phyloP scores from a whole-genome alignment of 139 green algal species.

The Cymbomonas tetramitiformis region DNA sequence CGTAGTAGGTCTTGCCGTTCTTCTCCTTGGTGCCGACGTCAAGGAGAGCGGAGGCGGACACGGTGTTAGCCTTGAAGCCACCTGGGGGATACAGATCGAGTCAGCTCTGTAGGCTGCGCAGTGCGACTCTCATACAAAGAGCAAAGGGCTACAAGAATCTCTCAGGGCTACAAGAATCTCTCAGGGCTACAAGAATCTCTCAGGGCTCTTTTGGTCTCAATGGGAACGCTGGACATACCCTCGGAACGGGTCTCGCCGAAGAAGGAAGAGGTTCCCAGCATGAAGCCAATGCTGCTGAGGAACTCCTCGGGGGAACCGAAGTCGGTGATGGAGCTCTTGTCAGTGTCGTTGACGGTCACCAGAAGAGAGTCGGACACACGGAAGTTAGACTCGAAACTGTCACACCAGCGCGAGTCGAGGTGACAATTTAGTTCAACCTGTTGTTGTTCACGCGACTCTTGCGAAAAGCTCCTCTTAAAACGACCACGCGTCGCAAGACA shows the following conservation, averaged over 20 bases:
- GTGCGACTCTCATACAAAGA: too few relatives aligned
- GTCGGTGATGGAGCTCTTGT: slow-evolving; percentile 64
- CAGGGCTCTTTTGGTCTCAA: neutral
- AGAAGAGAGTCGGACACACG: slow-evolving; percentile 40
- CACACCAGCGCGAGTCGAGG: too few relatives aligned
- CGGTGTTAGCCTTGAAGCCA: slow-evolving; percentile 72
- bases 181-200: neutral
- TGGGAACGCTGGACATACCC: neutral
- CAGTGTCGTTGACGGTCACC: slow-evolving; percentile 51
- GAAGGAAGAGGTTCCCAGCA: slow-evolving; percentile 49
- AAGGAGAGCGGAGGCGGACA: slow-evolving; percentile 66
- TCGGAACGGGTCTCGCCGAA: slow-evolving; percentile 66
- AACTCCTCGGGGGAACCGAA: slow-evolving; percentile 73
- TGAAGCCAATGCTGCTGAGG: slow-evolving; percentile 51
- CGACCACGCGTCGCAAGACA: too few relatives aligned
- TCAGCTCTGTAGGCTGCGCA: too few relatives aligned
- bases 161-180: neutral
- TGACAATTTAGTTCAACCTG: too few relatives aligned
- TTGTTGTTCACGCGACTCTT: too few relatives aligned
- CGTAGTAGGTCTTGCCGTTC: slow-evolving; percentile 95
- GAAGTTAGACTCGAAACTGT: slow-evolving; percentile 92
- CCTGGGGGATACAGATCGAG: too few relatives aligned
- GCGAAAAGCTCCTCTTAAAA: too few relatives aligned
- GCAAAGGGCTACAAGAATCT: neutral
- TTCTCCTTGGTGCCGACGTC: slow-evolving; percentile 64